phyloP scores from a whole-genome alignment of 2,329 filamentous ascomycete genomes.

The Aspergillus aculeatinus region DNA sequence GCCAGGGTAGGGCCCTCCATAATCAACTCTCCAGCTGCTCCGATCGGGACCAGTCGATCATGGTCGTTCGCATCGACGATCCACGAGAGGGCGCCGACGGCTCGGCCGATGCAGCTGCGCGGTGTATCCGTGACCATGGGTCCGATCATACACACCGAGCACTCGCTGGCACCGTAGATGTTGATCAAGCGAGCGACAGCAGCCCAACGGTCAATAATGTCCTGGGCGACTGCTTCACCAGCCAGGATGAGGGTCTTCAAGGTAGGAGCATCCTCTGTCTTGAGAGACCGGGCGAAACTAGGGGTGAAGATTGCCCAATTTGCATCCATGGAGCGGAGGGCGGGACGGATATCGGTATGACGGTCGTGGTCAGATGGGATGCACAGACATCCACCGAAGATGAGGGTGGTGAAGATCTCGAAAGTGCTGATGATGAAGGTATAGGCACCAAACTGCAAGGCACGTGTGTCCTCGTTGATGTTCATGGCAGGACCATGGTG shows the following conservation, averaged over 20 bases:
- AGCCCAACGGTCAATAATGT: constrained; percentile 25
- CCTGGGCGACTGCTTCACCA: constrained; percentile 26
- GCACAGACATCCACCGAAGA: background rate
- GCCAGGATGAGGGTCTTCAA: constrained; percentile 37
- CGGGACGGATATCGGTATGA: background rate
- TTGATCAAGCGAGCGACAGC: constrained; percentile 37
- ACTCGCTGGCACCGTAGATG: constrained; percentile 37
- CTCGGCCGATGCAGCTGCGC: constrained; percentile 20
- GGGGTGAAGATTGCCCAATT: constrained; percentile 55
- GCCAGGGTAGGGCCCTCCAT: constrained; percentile 46
- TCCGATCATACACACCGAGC: constrained; percentile 21
- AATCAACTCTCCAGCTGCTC: constrained; percentile 28
- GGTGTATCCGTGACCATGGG: constrained; percentile 11
- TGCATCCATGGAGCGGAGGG: background rate
- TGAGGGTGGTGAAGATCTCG: background rate
- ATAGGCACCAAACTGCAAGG: background rate
- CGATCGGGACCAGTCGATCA: constrained; percentile 36
- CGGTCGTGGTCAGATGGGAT: background rate
- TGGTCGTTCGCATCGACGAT: constrained; percentile 31
- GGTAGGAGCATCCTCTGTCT: constrained; percentile 36
- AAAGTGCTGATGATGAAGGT: background rate
- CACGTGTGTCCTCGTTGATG: background rate
- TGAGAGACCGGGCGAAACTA: constrained; percentile 47
- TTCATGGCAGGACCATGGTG: background rate
- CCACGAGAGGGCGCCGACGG: constrained; percentile 24